Conservation (phyloP, 1,284 basidiomycete species). For the Apiotrichum brassicae region DNA sequence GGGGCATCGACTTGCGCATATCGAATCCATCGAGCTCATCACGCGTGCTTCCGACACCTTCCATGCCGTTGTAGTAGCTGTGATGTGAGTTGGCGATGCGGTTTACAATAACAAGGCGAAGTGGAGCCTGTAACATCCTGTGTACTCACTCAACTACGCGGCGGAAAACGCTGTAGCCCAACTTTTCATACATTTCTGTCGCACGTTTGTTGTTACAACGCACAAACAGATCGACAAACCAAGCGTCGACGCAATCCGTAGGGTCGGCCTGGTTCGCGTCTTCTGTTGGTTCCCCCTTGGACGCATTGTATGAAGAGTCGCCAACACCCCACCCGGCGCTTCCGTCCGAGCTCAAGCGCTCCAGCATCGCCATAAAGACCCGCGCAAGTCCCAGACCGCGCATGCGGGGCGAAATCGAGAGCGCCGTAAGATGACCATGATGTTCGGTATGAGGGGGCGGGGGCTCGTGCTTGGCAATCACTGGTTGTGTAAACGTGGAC, state of each 20-base stretch:
- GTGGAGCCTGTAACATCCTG: not conserved
- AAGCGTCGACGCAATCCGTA: slow-evolving; percentile 40
- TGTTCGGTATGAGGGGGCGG: slow-evolving; percentile 42
- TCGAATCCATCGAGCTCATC: slow-evolving; percentile 47
- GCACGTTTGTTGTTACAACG: slow-evolving; percentile 45
- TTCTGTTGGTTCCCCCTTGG: not conserved
- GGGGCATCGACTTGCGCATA: slow-evolving; percentile 47
- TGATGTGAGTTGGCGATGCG: not conserved
- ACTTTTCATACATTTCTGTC: slow-evolving; percentile 45
- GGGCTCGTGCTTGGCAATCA: slow-evolving; percentile 47
- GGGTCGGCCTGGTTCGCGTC: not conserved
- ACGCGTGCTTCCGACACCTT: slow-evolving; percentile 37
- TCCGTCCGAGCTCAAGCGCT: slow-evolving; percentile 29
- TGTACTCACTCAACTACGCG: slow-evolving; percentile 46
- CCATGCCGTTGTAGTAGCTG: slow-evolving; percentile 47
- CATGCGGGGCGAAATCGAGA: slow-evolving; percentile 42
- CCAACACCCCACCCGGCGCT: slow-evolving; percentile 13
- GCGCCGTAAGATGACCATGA: slow-evolving; percentile 46
- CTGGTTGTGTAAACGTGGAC: slow-evolving; percentile 27
- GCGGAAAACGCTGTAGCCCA: slow-evolving; percentile 47
- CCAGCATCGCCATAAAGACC: slow-evolving; percentile 43
- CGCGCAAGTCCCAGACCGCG: slow-evolving; percentile 43
- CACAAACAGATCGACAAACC: slow-evolving; percentile 48
- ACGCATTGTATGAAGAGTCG: not conserved
- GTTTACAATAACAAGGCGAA: too few species aligned